Base-by-base conservation (phyloP, 345 rosid genomes). In the Euphorbia tirucalli region DNA sequence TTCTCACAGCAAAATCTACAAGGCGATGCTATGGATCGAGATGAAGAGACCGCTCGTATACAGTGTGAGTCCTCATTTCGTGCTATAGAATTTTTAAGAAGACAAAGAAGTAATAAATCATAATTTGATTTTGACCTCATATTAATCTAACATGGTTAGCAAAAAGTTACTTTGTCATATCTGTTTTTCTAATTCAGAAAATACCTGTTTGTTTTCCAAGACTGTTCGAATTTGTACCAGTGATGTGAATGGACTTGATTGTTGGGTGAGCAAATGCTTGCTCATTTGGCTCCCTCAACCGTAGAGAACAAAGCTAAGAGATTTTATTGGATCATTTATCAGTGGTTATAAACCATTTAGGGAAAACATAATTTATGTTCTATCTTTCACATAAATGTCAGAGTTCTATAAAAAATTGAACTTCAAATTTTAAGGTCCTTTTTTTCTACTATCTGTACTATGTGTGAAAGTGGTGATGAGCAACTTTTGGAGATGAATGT, bases 1-100 rank as follows among this genome's bases (percentile, higher is more conserved):
- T 95, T 95, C 83, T 92, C 93, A 1, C 98, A 92, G 74, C 94
- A 90, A 64, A 90, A 90, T 77, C 83, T 87, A 8, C 96, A 89
- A 37, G 93, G 91, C 11, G 97, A 90, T 77, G 91, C 89, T 46
- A 89, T 82, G 78, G 96, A 86, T 86, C 90, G 93, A 27, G 98
- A 89, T 61, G 98, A 94, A 80, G 97, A 94, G 89, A 92, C 96
- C 60, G 89, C 89, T 79, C 96, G 96, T 56, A 90, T 95, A 66
- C 98, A 92, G 71, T 88, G 98, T 84, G 63, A 39, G 86, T 24
- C 7, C 49, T 59, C 25, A n/a, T 19, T 52, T 21, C 19, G 25
- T 52, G 22, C 22, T n/a, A 52, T 15, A 52, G 57, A 41, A 41
- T 41, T 21, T 19, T 15, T 19, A 52, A 19, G 10, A 43, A 61